Evolutionary conservation across 495 filamentous ascomycete species (phyloP).

Genomic region (Penicillium pancosmium): DNA sequence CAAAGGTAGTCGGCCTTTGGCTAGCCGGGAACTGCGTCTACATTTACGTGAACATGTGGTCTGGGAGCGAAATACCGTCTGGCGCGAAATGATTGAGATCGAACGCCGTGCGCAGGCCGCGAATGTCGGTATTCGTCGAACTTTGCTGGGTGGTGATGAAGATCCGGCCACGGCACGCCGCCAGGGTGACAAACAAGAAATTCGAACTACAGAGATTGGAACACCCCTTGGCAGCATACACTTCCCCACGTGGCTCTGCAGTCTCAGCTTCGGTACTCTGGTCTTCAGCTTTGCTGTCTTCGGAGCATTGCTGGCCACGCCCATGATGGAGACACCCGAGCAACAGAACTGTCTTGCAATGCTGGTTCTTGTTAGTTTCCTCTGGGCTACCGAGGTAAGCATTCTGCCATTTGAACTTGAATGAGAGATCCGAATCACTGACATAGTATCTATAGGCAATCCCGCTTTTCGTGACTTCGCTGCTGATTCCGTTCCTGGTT

Average conservation of each 20-base stretch:
- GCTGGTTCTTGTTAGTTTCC: conserved; percentile 87
- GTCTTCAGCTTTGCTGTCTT: conserved; percentile 73
- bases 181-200: conserved; percentile 79
- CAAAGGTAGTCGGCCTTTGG: conserved; percentile 70
- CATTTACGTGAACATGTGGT: conserved; percentile 97
- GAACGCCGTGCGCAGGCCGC: conserved; percentile 95
- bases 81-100: conserved; percentile 98
- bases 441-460: conserved; percentile 67
- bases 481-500: conserved; percentile 90
- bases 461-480: conserved; percentile 93
- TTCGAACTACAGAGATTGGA: conserved; percentile 63
- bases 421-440: neutral
- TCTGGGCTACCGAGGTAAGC: conserved; percentile 94
- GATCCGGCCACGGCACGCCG: conserved; percentile 70
- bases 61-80: conserved; percentile 98
- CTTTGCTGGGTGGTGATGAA: conserved; percentile 74
- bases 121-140: conserved; percentile 78
- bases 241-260: conserved; percentile 81
- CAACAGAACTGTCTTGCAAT: conserved; percentile 96
- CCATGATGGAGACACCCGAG: conserved; percentile 80
- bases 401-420: conserved; percentile 10
- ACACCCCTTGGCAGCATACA: conserved; percentile 81
- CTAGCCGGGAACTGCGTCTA: conserved; percentile 82
- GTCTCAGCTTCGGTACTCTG: conserved; percentile 77
- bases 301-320: conserved; percentile 66